Base-by-base conservation (phyloP, 305 asterid genomes). In the Salvia sclarea region DNA sequence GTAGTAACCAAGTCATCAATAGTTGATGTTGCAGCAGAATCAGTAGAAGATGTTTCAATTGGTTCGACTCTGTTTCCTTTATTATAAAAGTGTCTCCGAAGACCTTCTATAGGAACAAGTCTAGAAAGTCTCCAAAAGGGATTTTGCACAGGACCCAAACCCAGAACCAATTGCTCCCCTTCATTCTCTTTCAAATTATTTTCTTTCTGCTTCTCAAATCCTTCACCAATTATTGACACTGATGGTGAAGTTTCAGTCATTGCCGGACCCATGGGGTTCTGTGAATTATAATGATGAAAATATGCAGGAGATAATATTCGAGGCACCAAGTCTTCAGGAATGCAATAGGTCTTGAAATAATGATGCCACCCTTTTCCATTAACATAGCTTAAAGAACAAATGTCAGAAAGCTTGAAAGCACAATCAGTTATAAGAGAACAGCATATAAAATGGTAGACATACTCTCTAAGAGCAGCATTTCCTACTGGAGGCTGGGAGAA, bases 401-500 rank as follows among this genome's bases (percentile, higher is more conserved):
- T 45, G 48, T 33, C 74, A 69, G 45, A 53, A 35, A 54, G 66
- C 72, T 73, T 69, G 67, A 61, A 64, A 70, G 68, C 31, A 10
- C 45, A 38, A 62, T 57, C 41, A 30, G 76, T 43, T 44, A 53
- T 35, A 43, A 69, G 7, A 69, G 40, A 57, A 52, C 48, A 48
- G 60, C 74, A 50, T 10, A 76, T 66, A 70, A 60, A 50, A 53
- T 31, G 55, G 57, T 40, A 58, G 73, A 75, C 93, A 72, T 86
- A 94, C 99, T 91, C 96, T 86, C 92, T 87, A 69, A 89, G 86
- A 54, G 98, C 93, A 66, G 96, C 96, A 82, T 94, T 94, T 82
- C 98, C 99, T 44, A 94, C 98, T 56, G 98, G 99, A 68, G 99
- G 99, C 89, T 94, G 99, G 73, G 99, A 94, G 79, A 94, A 94